phyloP scores from a whole-genome alignment of 768 basidiomycete species.

The Tylopilus vinaceipallidus region DNA sequence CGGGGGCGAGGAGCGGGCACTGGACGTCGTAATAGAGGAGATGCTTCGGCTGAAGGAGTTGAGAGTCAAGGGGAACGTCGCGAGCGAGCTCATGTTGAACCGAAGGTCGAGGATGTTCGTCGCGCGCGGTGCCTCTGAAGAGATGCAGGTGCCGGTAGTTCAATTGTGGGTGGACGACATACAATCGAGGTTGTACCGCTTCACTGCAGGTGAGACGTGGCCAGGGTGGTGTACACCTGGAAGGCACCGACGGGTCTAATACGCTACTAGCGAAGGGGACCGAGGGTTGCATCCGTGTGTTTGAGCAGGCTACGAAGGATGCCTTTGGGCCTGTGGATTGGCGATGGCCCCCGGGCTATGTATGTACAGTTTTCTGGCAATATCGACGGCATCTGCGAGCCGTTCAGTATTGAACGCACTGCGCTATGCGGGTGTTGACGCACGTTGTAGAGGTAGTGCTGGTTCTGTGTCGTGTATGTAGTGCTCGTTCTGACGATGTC shows the following conservation, averaged over 20 bases:
- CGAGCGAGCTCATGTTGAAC: conserved; percentile 25
- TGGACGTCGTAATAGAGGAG: conserved; percentile 17
- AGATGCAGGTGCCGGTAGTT: conserved; percentile 12
- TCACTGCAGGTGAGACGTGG: conserved; percentile 20
- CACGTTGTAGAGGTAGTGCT: too few species aligned
- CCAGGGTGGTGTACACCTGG: conserved; percentile 21
- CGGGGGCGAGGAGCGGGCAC: conserved; percentile 18
- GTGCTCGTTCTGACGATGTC: too few species aligned
- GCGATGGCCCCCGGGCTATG: too few species aligned
- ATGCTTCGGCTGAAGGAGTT: conserved; percentile 17
- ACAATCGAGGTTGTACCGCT: conserved; percentile 20
- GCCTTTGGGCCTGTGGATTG: too few species aligned
- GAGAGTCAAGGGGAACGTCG: conserved; percentile 20
- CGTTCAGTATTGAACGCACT: too few species aligned
- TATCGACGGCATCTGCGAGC: too few species aligned
- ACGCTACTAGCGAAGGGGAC: too few species aligned
- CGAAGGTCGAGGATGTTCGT: conserved; percentile 20
- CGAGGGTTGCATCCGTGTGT: too few species aligned
- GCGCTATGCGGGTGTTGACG: too few species aligned
- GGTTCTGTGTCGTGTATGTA: too few species aligned
- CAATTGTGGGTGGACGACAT: conserved; percentile 20
- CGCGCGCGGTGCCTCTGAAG: neutral
- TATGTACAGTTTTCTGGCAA: too few species aligned
- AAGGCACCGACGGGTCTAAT: neutral
- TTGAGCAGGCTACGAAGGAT: too few species aligned